Conservation (phyloP, 306 rosid genomes). For the Sicyos baderoa region DNA sequence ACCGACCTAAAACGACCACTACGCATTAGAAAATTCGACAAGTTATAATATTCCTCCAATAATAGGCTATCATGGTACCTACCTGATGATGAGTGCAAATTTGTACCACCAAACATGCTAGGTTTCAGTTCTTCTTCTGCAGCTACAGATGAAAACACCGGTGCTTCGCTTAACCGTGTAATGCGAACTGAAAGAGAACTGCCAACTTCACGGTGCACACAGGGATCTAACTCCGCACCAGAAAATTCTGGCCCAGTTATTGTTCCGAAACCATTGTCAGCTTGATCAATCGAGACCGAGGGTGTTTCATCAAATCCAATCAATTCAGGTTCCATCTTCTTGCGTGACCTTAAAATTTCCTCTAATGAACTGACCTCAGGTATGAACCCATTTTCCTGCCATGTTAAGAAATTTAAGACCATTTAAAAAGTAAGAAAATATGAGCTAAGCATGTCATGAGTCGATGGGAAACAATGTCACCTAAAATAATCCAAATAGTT, state of each 20-base stretch:
- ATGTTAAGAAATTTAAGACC: background rate
- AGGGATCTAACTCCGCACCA: slow-evolving; percentile 22
- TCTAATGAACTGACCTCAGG: slow-evolving; percentile 56
- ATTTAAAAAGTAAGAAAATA: background rate
- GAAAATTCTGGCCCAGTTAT: slow-evolving; percentile 22
- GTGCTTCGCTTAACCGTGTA: background rate
- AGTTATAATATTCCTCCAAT: slow-evolving; percentile 14
- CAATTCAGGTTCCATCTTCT: slow-evolving; percentile 53
- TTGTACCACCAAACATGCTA: slow-evolving; percentile 22
- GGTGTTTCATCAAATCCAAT: slow-evolving; percentile 82
- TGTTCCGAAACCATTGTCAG: slow-evolving; percentile 14
- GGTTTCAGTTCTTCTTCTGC: slow-evolving; percentile 4
- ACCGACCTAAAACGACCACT: slow-evolving; percentile 28
- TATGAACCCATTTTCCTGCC: slow-evolving; percentile 59
- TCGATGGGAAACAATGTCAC: background rate
- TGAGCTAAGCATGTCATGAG: background rate
- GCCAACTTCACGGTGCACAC: background rate
- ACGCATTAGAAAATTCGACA: slow-evolving; percentile 19
- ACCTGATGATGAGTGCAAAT: slow-evolving; percentile 41
- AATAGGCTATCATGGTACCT: slow-evolving; percentile 34
- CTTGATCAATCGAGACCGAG: slow-evolving; percentile 29
- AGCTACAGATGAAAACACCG: background rate
- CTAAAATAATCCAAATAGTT: background rate
- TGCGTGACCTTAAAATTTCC: slow-evolving; percentile 52
- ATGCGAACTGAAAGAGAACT: background rate